These are phyloP conservation scores for Exidia glandulosa DNA, from an alignment of 768 basidiomycete genomes.

Conservation along the genomic window DNA sequence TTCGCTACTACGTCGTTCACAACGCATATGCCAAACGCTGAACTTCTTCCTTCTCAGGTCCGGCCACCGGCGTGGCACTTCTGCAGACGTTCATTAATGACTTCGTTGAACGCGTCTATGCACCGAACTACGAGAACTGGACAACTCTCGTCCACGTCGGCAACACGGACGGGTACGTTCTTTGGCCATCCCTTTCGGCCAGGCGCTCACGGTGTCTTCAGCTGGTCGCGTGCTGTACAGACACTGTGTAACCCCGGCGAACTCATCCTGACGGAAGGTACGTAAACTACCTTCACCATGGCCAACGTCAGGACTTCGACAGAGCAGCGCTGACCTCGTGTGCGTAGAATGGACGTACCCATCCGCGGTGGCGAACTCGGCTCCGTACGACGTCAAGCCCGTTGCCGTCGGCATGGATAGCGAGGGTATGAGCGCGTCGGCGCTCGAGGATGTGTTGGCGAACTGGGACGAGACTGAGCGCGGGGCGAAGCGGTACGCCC, in stretches of 20 bases:
- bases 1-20: too few relatives aligned
- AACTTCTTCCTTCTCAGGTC: slow-evolving; percentile 11
- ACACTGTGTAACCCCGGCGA: slow-evolving; percentile 62
- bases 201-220: slow-evolving; percentile 14
- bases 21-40: too few relatives aligned
- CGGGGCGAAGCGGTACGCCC: slow-evolving; percentile 41
- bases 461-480: slow-evolving; percentile 54
- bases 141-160: slow-evolving; percentile 47
- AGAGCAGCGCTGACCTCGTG: too few relatives aligned
- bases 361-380: slow-evolving; percentile 29
- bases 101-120: slow-evolving; percentile 37
- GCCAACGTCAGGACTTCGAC: too few relatives aligned
- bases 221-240: slow-evolving; percentile 43
- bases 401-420: slow-evolving; percentile 58
- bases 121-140: slow-evolving; percentile 52
- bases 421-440: slow-evolving; percentile 55
- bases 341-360: slow-evolving; percentile 85
- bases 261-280: slow-evolving; percentile 38
- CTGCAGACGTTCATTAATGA: slow-evolving; percentile 46
- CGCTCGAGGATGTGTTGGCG: slow-evolving; percentile 45
- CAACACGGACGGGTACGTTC: slow-evolving; percentile 55
- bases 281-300: too few relatives aligned
- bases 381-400: slow-evolving; percentile 31
- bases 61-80: slow-evolving; percentile 43
- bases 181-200: not conserved